Evolutionary conservation across 768 basidiomycete genomes (phyloP).

Genomic region (Russula virescens): DNA sequence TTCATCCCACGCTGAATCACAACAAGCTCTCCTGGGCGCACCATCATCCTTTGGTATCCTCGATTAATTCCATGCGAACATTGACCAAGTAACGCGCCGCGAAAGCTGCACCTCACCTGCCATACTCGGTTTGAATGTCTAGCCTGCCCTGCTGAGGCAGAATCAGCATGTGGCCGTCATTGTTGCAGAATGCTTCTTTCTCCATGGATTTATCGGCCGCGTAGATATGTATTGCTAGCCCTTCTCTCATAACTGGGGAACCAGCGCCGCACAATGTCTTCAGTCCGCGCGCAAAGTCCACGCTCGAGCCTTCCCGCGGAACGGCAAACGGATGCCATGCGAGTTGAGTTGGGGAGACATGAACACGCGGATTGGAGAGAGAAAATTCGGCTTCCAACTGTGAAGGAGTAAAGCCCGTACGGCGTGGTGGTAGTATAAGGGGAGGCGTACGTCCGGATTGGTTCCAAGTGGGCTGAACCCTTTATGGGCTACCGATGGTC

Average conservation of each 20-base stretch:
- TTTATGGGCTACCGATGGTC: slow-evolving; percentile 61
- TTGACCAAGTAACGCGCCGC: neutral
- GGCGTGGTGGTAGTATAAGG: neutral
- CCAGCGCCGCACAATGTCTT: slow-evolving; percentile 62
- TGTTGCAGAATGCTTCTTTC: slow-evolving; percentile 55
- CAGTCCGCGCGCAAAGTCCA: slow-evolving; percentile 54
- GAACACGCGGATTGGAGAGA: slow-evolving; percentile 53
- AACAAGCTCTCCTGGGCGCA: slow-evolving; percentile 54
- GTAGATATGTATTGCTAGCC: slow-evolving; percentile 60
- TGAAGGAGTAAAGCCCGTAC: neutral
- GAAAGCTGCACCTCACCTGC: slow-evolving; percentile 41
- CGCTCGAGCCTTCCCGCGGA: slow-evolving; percentile 36
- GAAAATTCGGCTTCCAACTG: slow-evolving; percentile 62
- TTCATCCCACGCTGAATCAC: slow-evolving; percentile 64
- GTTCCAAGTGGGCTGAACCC: slow-evolving; percentile 51
- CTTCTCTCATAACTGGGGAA: slow-evolving; percentile 54
- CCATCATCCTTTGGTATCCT: slow-evolving; percentile 45
- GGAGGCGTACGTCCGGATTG: slow-evolving; percentile 49
- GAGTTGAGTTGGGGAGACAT: slow-evolving; percentile 56
- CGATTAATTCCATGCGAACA: neutral
- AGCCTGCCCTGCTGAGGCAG: slow-evolving; percentile 61
- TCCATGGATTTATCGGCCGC: slow-evolving; percentile 55
- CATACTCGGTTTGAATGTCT: slow-evolving; percentile 66
- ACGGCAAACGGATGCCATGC: slow-evolving; percentile 61
- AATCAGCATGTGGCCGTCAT: slow-evolving; percentile 62